Conservation (phyloP, 345 rosid species). For the Brassica nigra region DNA sequence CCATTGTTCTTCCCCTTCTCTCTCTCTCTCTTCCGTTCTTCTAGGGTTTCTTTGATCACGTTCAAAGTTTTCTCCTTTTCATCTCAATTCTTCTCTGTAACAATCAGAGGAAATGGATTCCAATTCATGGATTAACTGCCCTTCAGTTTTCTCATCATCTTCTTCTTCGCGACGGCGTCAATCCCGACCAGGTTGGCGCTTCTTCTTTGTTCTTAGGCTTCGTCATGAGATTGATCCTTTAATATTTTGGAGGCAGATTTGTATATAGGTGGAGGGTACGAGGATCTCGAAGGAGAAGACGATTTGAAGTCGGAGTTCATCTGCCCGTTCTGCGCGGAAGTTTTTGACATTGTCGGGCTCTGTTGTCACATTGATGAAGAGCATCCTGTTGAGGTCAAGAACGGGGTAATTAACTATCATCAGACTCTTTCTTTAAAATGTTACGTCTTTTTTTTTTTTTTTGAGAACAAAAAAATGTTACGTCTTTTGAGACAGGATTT, state of each 20-base stretch:
- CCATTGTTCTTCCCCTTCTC: not conserved
- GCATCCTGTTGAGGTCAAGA: slow-evolving; percentile 80
- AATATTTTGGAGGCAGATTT: slow-evolving; percentile 47
- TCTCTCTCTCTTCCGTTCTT: slow-evolving; percentile 13
- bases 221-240: slow-evolving; percentile 4
- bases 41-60: slow-evolving; percentile 31
- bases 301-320: slow-evolving; percentile 64
- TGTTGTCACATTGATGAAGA: slow-evolving; percentile 90
- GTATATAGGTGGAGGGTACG: slow-evolving; percentile 54
- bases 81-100: not conserved
- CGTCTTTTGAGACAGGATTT: not conserved
- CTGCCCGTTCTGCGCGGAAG: slow-evolving; percentile 84
- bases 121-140: slow-evolving; percentile 40
- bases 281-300: slow-evolving; percentile 62
- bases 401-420: slow-evolving; percentile 58
- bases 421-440: not conserved
- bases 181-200: slow-evolving; percentile 39
- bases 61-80: slow-evolving; percentile 2
- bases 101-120: slow-evolving; percentile 33
- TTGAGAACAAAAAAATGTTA: no score
- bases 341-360: slow-evolving; percentile 82
- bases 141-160: slow-evolving; percentile 39
- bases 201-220: not conserved
- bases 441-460: not conserved
- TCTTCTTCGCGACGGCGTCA: slow-evolving; percentile 34